phyloP scores from a whole-genome alignment of 306 rosid species.

The Inga oerstediana region DNA sequence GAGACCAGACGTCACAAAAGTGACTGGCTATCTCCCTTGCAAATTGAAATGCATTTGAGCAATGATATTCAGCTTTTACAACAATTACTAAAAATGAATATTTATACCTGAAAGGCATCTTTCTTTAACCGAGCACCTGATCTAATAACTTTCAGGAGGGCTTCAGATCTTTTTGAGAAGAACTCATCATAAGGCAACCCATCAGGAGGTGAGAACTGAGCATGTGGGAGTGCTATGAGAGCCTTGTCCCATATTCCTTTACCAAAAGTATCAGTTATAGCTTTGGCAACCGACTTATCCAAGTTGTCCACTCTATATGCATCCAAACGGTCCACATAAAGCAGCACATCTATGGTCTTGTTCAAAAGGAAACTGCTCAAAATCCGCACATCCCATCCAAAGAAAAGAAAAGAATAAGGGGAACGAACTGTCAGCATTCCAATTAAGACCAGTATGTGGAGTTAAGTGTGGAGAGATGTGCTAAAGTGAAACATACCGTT shows the following conservation, averaged over 20 bases:
- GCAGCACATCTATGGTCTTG: constrained; percentile 73
- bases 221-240: constrained; percentile 65
- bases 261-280: constrained; percentile 69
- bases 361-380: constrained; percentile 65
- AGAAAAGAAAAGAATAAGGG: constrained; percentile 12
- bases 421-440: neutral
- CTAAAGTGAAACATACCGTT: constrained; percentile 41
- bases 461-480: neutral
- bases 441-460: neutral
- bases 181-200: constrained; percentile 70
- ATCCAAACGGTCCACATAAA: constrained; percentile 78
- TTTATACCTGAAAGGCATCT: constrained; percentile 48
- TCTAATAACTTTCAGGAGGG: constrained; percentile 57
- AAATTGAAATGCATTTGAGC: neutral
- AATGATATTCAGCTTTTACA: neutral
- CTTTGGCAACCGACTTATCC: constrained; percentile 67
- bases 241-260: constrained; percentile 72
- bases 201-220: constrained; percentile 79
- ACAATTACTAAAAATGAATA: neutral
- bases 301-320: constrained; percentile 71
- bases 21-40: neutral
- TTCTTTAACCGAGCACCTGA: constrained; percentile 60
- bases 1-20: neutral
- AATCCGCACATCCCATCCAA: constrained; percentile 15
- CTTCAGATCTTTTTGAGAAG: constrained; percentile 65